Base-by-base conservation (phyloP, 2,329 filamentous ascomycete genomes). In the Aspergillus chevalieri region DNA sequence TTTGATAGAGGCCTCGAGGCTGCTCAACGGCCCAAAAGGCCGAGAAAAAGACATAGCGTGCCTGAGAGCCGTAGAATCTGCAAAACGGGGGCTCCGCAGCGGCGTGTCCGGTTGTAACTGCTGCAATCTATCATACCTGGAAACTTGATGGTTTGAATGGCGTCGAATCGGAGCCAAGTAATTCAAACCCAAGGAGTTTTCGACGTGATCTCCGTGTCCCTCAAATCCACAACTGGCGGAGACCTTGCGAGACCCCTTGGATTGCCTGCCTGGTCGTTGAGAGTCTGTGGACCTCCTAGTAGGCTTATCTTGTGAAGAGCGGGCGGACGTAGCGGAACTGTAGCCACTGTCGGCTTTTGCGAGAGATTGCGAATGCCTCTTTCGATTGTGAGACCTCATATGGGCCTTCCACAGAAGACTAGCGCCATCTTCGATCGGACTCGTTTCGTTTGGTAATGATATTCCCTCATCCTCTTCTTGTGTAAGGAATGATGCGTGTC, bases 271-370 rank as follows among this genome's bases (percentile, higher is more conserved):
- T 7, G 60, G 65, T 6, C 50, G 28, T 21, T 64, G 62, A 12
- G 63, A 66, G 45, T 61, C 64, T 15, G 61, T 47, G 2, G 64
- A 65, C 1, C 44, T 53, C 26, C 58, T 53, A 36, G 60, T 57
- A 15, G 52, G 55, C 33, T 54, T 60, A 15, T 55, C 55, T 15
- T 58, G 62, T 36, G 60, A 44, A 9, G 65, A 69, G 41, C 58
- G 58, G 15, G 63, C 47, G 1, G 67, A 70, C 7, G 63, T 60
- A 10, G 64, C 63, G 28, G 67, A 70, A 48, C 67, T 70, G 48
- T 71, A 71, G 17, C 68, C 68, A 47, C 67, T 70, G 48, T 71
- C 68, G 10, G 59, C 60, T 46, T 69, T 69, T 47, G 54, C 61
- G 33, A 65, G 56, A 4, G 63, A 59, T 17, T 48, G 57, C 30